Percentiles rank a stretch among this genome's conserved stretches.
Evolutionary conservation across 108 stramenopile genomes (phyloP).

Genomic region (Cyclotella baltica): DNA sequence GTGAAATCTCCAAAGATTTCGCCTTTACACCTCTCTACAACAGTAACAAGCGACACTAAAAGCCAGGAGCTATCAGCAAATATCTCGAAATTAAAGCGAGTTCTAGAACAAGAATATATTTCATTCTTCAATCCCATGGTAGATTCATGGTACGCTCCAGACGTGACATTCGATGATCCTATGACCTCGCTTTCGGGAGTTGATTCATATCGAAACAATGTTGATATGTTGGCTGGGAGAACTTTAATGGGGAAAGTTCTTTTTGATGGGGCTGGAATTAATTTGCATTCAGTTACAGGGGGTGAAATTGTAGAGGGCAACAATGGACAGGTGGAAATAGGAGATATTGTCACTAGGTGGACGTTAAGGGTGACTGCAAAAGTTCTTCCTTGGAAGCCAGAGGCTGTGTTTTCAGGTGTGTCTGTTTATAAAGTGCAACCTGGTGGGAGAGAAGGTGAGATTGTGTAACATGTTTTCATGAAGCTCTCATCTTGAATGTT

Average conservation of each 20-base stretch:
- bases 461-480: background rate
- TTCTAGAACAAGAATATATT: slow-evolving; percentile 84
- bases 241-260: slow-evolving; percentile 85
- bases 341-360: slow-evolving; percentile 88
- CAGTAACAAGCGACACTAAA: background rate
- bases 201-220: slow-evolving; percentile 86
- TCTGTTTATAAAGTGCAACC: slow-evolving; percentile 85
- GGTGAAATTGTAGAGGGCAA: slow-evolving; percentile 56
- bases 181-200: slow-evolving; percentile 86
- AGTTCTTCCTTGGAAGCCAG: slow-evolving; percentile 91
- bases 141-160: slow-evolving; percentile 76
- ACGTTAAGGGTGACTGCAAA: slow-evolving; percentile 88
- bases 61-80: slow-evolving; percentile 27
- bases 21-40: background rate
- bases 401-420: slow-evolving; percentile 92
- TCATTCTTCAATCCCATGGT: slow-evolving; percentile 95
- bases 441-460: slow-evolving; percentile 56
- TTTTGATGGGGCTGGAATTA: slow-evolving; percentile 91
- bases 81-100: slow-evolving; percentile 66
- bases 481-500: background rate
- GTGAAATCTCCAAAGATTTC: background rate
- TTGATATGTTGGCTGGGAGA: slow-evolving; percentile 93
- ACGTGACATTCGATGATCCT: slow-evolving; percentile 89
- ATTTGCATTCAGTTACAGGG: slow-evolving; percentile 86
- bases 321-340: slow-evolving; percentile 38